Evolutionary conservation across 225 moss, liverwort and hornwort genomes (phyloP).

Genomic region (Rhytidiadelphus loreus): DNA sequence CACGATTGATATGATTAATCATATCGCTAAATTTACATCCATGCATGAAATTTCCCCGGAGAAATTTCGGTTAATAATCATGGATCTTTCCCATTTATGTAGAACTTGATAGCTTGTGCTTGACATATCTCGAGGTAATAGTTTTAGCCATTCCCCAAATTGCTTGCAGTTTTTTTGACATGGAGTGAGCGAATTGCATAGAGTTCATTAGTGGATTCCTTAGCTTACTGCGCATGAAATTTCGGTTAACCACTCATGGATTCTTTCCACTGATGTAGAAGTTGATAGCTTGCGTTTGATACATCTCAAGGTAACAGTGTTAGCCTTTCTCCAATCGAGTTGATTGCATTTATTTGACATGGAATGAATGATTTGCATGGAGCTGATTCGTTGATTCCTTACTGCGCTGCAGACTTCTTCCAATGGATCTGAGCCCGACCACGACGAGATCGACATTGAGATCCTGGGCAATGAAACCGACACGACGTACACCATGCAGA

Average conservation of each 20-base stretch:
- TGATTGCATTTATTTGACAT: not conserved
- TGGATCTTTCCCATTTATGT: not conserved
- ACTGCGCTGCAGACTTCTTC: not conserved
- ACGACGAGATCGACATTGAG: conserved; percentile 47
- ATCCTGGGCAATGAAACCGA: conserved; percentile 31
- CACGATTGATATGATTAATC: not conserved
- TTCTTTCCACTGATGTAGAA: not conserved
- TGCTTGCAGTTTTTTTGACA: not conserved
- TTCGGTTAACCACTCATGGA: not conserved
- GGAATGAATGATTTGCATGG: not conserved
- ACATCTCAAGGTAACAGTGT: not conserved
- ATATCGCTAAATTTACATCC: not conserved
- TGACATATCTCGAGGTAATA: not conserved
- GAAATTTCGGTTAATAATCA: not conserved
- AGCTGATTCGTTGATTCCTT: not conserved
- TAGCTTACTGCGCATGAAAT: not conserved
- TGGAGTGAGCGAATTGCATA: not conserved
- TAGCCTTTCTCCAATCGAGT: not conserved
- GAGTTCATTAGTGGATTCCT: not conserved
- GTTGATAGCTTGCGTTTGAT: not conserved
- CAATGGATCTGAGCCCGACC: not conserved
- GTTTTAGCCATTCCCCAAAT: not conserved
- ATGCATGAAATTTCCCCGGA: not conserved
- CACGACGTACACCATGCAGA: conserved; percentile 23
- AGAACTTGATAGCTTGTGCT: not conserved